phyloP scores from a whole-genome alignment of 352 stramenopile genomes.

The Peronospora belbahrii region DNA sequence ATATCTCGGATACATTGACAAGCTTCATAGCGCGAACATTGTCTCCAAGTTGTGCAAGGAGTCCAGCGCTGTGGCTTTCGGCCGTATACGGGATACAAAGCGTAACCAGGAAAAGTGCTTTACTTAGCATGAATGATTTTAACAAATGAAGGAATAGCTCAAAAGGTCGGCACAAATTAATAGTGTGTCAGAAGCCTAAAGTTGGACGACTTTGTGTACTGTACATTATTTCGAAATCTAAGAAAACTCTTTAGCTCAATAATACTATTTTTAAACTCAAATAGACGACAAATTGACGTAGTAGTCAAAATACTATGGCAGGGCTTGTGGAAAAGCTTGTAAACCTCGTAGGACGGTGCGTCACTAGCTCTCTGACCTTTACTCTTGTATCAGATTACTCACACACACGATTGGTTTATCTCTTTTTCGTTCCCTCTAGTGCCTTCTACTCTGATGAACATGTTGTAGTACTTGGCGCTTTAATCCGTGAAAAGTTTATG shows the following conservation, averaged over 20 bases:
- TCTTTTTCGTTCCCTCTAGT: constrained; percentile 17
- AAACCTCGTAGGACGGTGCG: constrained; percentile 69
- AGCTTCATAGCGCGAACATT: constrained; percentile 71
- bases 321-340: constrained; percentile 85
- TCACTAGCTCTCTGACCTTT: background rate
- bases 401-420: background rate
- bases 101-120: too few relatives aligned
- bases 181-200: too few relatives aligned
- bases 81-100: background rate
- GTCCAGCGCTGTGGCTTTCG: background rate
- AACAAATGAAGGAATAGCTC: too few relatives aligned
- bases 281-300: too few relatives aligned
- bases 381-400: background rate
- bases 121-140: too few relatives aligned
- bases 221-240: too few relatives aligned
- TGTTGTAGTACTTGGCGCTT: constrained; percentile 74
- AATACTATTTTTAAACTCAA: too few relatives aligned
- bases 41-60: constrained; percentile 36
- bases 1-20: constrained; percentile 51
- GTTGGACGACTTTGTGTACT: too few relatives aligned
- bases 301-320: constrained; percentile 52
- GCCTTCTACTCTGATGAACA: constrained; percentile 87
- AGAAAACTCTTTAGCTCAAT: too few relatives aligned
- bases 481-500: constrained; percentile 84
- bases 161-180: too few relatives aligned